Percentiles rank a stretch among this genome's conserved stretches.
phyloP scores from a whole-genome alignment of 306 rosid species.

The Cicer bijugum region DNA sequence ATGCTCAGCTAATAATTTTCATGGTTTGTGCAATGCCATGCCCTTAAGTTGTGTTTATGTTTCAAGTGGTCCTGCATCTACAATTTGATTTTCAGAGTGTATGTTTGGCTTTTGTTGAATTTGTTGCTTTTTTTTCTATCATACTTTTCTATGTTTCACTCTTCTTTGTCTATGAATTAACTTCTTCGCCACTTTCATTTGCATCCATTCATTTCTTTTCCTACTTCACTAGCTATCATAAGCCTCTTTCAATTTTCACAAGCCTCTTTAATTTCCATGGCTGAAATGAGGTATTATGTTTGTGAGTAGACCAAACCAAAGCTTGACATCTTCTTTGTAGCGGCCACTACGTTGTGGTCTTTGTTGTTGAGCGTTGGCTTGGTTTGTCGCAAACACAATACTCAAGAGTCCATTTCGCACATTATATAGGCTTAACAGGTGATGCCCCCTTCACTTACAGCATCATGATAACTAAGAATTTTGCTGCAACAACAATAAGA shows the following conservation, averaged over 20 bases:
- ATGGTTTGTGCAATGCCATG: conserved; percentile 32
- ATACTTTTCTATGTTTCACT: conserved; percentile 18
- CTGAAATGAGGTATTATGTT: background rate
- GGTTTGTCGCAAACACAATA: background rate
- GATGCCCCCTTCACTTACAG: background rate
- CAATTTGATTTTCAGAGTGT: conserved; percentile 1
- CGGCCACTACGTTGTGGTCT: background rate
- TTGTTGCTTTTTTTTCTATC: background rate
- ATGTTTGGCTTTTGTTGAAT: background rate
- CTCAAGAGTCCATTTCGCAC: background rate
- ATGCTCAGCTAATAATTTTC: conserved; percentile 29
- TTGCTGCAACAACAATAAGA: background rate
- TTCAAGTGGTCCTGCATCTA: conserved; percentile 16
- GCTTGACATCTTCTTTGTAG: background rate
- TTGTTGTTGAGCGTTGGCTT: background rate
- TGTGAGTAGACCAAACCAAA: conserved; percentile 5
- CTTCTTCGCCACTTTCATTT: conserved; percentile 19
- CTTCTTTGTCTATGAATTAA: conserved; percentile 51
- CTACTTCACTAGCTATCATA: conserved; percentile 12
- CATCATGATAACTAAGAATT: background rate
- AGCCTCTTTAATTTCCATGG: background rate
- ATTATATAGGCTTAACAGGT: background rate
- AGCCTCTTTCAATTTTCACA: background rate
- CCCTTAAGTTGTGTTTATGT: conserved; percentile 1
- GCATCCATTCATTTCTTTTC: conserved; percentile 43